Percentiles rank a stretch among this genome's conserved stretches.
Conservation (phyloP, 2,329 filamentous ascomycete species). For the Cladosporium sp. region DNA sequence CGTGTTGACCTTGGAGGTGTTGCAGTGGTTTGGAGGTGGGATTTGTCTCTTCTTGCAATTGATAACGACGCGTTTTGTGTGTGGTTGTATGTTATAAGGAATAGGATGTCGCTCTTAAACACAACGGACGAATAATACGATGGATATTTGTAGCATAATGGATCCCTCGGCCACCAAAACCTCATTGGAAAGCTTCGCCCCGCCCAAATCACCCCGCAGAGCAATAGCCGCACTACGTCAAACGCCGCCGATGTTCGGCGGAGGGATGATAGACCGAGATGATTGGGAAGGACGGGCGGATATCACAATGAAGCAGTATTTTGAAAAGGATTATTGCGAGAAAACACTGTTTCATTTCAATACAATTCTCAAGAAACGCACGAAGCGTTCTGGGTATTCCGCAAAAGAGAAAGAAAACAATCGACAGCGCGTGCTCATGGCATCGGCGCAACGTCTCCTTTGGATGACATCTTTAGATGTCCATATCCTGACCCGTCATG, state of each 20-base stretch:
- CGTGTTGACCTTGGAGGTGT: background rate
- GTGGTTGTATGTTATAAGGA: background rate
- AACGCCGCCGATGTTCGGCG: slow-evolving; percentile 11
- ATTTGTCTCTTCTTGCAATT: background rate
- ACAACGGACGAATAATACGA: slow-evolving; percentile 10
- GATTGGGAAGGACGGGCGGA: no score
- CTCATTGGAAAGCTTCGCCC: slow-evolving; percentile 9
- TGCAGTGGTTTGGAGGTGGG: background rate
- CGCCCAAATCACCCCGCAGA: background rate
- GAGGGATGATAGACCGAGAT: background rate
- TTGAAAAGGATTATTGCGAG: no score
- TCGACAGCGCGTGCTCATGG: no score
- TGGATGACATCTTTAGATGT: background rate
- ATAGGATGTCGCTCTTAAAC: background rate
- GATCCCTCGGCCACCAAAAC: slow-evolving; percentile 1
- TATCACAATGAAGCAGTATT: no score
- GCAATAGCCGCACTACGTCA: slow-evolving; percentile 9
- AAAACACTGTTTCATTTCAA: no score
- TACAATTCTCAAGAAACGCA: no score
- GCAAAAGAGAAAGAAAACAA: no score
- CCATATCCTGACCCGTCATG: background rate
- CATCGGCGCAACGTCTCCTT: no score
- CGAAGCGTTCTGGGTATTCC: no score
- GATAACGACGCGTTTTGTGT: background rate
- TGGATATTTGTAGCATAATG: slow-evolving; percentile 11